Evolutionary conservation across 78 protist species (phyloP).

Genomic region (Trichosphaerium sp.): DNA sequence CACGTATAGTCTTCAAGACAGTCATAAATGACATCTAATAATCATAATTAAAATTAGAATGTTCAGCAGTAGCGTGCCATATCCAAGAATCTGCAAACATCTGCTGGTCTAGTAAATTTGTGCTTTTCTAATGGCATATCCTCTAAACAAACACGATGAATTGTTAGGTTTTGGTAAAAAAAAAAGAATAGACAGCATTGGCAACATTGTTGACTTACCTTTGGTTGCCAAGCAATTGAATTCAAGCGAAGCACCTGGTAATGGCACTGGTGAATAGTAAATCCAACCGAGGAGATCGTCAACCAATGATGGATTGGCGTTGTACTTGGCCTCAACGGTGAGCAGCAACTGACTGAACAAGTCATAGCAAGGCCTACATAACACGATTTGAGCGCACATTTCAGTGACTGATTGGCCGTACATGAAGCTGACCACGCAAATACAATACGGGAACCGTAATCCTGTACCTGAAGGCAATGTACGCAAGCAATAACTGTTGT

Average conservation of each 20-base stretch:
- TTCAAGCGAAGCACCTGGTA: no score
- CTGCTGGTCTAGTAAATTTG: not conserved
- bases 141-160: not conserved
- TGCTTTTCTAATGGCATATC: no score
- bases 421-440: not conserved
- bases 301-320: no score
- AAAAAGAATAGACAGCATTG: no score
- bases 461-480: not conserved
- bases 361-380: no score
- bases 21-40: not conserved
- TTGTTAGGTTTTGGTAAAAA: no score
- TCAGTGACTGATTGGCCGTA: not conserved
- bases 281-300: not conserved
- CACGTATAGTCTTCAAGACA: not conserved
- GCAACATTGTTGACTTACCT: no score
- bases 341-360: not conserved
- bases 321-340: not conserved
- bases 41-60: no score
- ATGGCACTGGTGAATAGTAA: no score
- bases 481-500: constrained; percentile 11
- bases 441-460: not conserved
- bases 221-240: no score
- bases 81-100: not conserved
- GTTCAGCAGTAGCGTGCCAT: no score
- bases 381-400: no score